Percentiles rank a stretch among this genome's conserved stretches.
These are phyloP conservation scores for Immersiella caudata DNA, from an alignment of 495 filamentous ascomycete species.

Conservation along the genomic window DNA sequence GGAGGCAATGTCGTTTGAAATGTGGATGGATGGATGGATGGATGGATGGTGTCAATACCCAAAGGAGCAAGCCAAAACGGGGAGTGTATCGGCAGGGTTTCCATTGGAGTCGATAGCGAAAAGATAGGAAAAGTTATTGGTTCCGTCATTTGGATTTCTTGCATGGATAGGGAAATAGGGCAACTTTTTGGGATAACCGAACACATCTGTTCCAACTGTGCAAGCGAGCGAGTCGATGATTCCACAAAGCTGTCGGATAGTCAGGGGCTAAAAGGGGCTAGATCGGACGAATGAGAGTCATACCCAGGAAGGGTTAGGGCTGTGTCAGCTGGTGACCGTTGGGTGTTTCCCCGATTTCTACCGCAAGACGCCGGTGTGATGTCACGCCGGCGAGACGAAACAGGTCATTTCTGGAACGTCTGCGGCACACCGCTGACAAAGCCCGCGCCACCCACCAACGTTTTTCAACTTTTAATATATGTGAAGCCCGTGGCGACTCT, in stretches of 20 bases:
- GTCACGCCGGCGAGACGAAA: background rate
- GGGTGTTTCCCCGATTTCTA: background rate
- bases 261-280: background rate
- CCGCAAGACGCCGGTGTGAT: background rate
- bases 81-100: background rate
- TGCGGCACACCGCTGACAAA: background rate
- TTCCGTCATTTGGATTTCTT: background rate
- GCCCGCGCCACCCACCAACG: background rate
- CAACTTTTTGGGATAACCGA: too few relatives aligned
- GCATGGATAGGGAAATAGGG: background rate
- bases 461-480: background rate
- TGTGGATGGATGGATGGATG: background rate
- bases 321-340: background rate
- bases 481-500: background rate
- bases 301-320: background rate
- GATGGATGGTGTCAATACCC: conserved; percentile 5
- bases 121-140: background rate
- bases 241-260: background rate
- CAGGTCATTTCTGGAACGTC: background rate
- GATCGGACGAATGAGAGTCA: background rate
- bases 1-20: background rate
- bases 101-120: background rate
- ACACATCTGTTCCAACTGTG: background rate
- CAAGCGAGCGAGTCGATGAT: background rate
- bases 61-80: background rate